Evolutionary conservation across 2,329 filamentous ascomycete species (phyloP), one percentile per base, ranked within the genome.

Genomic region (Claviceps quebecensis): DNA sequence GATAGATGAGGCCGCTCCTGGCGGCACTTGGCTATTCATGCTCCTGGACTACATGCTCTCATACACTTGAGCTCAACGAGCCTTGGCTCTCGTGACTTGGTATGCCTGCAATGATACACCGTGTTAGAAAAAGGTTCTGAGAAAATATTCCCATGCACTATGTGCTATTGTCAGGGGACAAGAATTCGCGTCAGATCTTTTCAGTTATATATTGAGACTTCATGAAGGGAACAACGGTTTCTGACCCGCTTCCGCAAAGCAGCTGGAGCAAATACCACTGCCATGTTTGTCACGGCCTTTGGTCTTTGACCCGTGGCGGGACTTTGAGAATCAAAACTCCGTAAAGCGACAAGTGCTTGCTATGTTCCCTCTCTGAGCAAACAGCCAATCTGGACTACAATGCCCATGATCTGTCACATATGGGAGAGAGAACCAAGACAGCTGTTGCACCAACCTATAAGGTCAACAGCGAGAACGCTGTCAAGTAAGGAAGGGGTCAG

Each of bases 111-210:
- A 41, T 26, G 36, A 46, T 26, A 17, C 11, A 17, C 37, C 9
- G 8, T 48, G 45, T 53, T 29, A 53, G 45, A 29, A 14, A 47
- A 34, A 23, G 34, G 34, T 38, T 8, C 19, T 34, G 14, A 4
- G 26, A 16, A 19, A 17, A 11, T n/a, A 16, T n/a, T 36, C 11
- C 6, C 39, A 46, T 47, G 22, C 19, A 45, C 22, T 16, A 17
- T 13, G 17, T 34, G 29, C 17, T 43, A 49, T 50, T 47, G 39
- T 36, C 41, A 44, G 54, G 44, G 45, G 45, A 44, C 8, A 51
- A 16, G 8, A 44, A 53, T 56, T 54, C 55, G 58, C 57, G 74
- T 86, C 83, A 86, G 83, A 76, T 86, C 81, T 86, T 86, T 85
- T 84, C 80, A 85, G 80, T 84, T 78, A 75, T 63, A 66, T 59